Conservation (phyloP, 345 rosid genomes). For the Durio zibethinus region DNA sequence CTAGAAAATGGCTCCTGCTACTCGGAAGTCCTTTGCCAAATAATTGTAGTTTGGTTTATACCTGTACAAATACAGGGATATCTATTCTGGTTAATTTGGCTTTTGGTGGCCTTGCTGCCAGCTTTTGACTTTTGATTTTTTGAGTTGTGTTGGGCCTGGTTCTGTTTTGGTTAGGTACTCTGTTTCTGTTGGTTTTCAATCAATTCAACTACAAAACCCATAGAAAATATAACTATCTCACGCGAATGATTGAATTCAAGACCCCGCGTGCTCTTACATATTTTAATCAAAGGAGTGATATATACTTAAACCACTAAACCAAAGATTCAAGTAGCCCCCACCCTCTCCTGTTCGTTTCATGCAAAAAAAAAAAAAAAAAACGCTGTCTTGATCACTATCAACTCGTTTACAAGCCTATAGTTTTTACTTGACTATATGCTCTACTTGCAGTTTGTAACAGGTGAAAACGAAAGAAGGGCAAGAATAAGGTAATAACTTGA, state of each 20-base stretch:
- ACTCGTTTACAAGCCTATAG: no score
- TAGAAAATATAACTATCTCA: no score
- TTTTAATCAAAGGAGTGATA: neutral
- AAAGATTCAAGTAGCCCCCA: neutral
- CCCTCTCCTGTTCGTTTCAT: no score
- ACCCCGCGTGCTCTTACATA: neutral
- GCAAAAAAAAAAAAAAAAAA: no score
- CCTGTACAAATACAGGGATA: no score
- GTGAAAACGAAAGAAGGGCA: neutral
- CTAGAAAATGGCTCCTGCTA: neutral
- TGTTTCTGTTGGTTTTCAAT: neutral
- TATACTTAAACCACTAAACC: neutral
- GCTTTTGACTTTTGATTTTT: neutral
- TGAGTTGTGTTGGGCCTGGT: neutral
- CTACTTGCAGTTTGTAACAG: neutral
- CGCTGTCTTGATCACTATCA: no score
- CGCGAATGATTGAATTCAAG: neutral
- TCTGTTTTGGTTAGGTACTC: neutral
- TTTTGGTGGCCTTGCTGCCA: neutral
- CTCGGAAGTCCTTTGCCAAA: neutral
- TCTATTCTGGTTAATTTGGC: neutral
- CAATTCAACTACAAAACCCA: neutral
- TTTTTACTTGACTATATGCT: neutral
- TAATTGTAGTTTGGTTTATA: neutral
- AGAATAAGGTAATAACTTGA: neutral